phyloP scores from a whole-genome alignment of 164 flowering plant species.

The Umbellularia californica region DNA sequence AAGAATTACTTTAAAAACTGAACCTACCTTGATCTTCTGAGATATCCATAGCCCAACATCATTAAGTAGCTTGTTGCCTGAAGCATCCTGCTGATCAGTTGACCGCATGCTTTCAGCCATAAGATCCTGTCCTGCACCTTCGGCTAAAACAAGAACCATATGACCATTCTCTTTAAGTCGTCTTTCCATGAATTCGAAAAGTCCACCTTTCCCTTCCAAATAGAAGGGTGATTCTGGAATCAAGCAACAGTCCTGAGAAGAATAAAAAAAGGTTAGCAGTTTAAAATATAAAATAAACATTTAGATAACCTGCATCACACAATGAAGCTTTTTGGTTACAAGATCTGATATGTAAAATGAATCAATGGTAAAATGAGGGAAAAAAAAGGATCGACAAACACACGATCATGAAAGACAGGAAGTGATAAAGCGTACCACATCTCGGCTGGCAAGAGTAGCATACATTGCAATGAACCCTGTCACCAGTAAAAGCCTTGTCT shows the following conservation, averaged over 20 bases:
- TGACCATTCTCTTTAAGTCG: constrained; percentile 55
- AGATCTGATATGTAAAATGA: background rate
- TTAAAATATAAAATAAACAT: background rate
- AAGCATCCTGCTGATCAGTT: constrained; percentile 55
- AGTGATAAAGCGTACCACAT: constrained; percentile 28
- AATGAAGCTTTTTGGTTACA: background rate
- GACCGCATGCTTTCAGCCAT: constrained; percentile 35
- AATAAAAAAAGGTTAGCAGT: background rate
- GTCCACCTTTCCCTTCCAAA: constrained; percentile 59
- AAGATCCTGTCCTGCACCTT: constrained; percentile 66
- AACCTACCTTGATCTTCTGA: constrained; percentile 58
- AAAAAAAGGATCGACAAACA: background rate
- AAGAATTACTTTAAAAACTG: background rate
- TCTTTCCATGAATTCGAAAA: constrained; percentile 43
- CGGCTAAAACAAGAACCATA: constrained; percentile 60
- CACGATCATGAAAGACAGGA: background rate
- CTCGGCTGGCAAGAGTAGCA: constrained; percentile 75
- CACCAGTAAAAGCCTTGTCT: constrained; percentile 5
- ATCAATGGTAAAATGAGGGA: background rate
- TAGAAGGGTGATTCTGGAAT: constrained; percentile 64
- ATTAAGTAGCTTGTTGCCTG: constrained; percentile 69
- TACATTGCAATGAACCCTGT: constrained; percentile 73
- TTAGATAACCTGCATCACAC: background rate
- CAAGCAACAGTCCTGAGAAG: constrained; percentile 51
- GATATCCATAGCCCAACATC: constrained; percentile 83